Conservation (phyloP, 129 eudicot species). For the Arctium minus region DNA sequence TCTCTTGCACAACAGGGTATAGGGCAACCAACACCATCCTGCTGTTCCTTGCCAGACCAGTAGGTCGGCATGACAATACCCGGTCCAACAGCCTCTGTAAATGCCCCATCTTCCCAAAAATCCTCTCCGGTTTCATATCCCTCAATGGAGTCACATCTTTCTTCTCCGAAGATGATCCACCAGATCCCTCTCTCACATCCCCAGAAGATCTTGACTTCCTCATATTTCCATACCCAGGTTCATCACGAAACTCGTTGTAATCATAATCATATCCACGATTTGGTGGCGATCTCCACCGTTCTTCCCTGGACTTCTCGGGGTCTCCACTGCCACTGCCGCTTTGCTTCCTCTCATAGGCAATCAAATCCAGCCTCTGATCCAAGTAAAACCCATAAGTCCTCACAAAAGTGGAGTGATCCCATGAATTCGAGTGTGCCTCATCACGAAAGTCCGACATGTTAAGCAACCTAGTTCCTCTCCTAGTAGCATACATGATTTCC, state of each 20-base stretch:
- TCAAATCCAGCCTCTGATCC: slow-evolving; percentile 67
- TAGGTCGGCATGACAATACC: slow-evolving; percentile 64
- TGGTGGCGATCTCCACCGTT: slow-evolving; percentile 60
- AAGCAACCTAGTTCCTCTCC: slow-evolving; percentile 68
- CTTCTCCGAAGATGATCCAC: slow-evolving; percentile 24
- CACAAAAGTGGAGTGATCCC: slow-evolving; percentile 83
- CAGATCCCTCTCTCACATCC: slow-evolving; percentile 50
- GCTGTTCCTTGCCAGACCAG: slow-evolving; percentile 71
- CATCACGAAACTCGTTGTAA: slow-evolving; percentile 41
- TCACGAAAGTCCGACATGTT: slow-evolving; percentile 77
- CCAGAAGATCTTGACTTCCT: slow-evolving; percentile 63
- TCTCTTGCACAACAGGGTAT: slow-evolving; percentile 64
- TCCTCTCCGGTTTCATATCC: slow-evolving; percentile 68
- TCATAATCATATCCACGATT: slow-evolving; percentile 49
- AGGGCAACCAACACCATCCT: slow-evolving; percentile 67
- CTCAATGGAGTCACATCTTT: slow-evolving; percentile 60
- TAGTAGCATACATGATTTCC: slow-evolving; percentile 71
- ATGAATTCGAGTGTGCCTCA: slow-evolving; percentile 78
- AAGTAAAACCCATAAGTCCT: slow-evolving; percentile 67
- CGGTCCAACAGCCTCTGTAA: slow-evolving; percentile 75
- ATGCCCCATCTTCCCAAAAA: slow-evolving; percentile 79
- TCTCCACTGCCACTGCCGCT: slow-evolving; percentile 33
- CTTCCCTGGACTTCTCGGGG: slow-evolving; percentile 39
- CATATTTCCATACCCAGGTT: slow-evolving; percentile 52
- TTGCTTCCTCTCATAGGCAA: slow-evolving; percentile 50